A percentile compares a stretch with the other conserved stretches of the same genome.
Evolutionary conservation across 352 stramenopile genomes (phyloP).

Genomic region (Pythium aristosporum): DNA sequence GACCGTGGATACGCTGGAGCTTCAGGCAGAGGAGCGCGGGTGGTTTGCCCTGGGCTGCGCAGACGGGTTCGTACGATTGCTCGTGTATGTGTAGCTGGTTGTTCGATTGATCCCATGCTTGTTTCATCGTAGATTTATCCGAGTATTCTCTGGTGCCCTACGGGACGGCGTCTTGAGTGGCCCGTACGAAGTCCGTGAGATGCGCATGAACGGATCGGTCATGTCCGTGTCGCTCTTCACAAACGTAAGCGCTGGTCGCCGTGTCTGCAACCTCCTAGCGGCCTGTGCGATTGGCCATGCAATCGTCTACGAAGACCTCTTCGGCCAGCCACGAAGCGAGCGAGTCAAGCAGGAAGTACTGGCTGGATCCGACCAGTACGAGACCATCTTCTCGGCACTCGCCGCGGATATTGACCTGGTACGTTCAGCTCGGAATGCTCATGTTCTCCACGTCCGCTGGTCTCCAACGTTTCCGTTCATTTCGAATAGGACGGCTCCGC

Average conservation of each 20-base stretch:
- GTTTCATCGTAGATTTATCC: conserved; percentile 35
- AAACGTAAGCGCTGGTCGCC: neutral
- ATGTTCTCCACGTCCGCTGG: too few relatives aligned
- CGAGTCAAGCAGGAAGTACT: conserved; percentile 27
- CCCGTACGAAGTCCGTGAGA: conserved; percentile 47
- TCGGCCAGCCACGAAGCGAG: conserved; percentile 15
- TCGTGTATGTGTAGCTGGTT: neutral
- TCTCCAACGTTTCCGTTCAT: neutral
- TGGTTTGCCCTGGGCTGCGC: conserved; percentile 68
- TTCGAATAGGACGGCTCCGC: conserved; percentile 46
- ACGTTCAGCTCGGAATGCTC: conserved; percentile 7
- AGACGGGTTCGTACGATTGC: conserved; percentile 43
- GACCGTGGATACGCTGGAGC: conserved; percentile 39
- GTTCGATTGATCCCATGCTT: neutral
- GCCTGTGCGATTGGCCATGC: conserved; percentile 63
- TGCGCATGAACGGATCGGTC: conserved; percentile 60
- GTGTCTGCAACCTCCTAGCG: conserved; percentile 51
- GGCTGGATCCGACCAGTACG: conserved; percentile 50
- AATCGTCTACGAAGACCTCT: conserved; percentile 55
- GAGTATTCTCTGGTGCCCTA: conserved; percentile 46
- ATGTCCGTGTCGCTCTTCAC: conserved; percentile 59
- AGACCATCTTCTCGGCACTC: conserved; percentile 58
- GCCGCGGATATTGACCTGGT: conserved; percentile 67
- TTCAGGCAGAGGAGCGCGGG: conserved; percentile 29
- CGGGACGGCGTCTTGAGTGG: conserved; percentile 35